phyloP scores from a whole-genome alignment of 2,329 filamentous ascomycete species.

The Lachnum nothofagi region DNA sequence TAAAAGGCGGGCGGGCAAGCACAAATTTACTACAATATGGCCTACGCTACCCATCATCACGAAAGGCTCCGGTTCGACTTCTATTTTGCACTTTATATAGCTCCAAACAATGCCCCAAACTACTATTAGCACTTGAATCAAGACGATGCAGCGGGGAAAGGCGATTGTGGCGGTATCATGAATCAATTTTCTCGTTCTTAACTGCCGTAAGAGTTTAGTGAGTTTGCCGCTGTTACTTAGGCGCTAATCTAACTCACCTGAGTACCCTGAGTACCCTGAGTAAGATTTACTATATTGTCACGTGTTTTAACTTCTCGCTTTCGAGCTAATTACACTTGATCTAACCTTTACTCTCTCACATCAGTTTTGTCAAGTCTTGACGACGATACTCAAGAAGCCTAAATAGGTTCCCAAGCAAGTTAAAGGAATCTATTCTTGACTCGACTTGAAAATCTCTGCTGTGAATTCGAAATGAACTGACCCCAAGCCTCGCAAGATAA shows the following conservation, averaged over 20 bases:
- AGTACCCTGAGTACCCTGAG: conserved; percentile 2
- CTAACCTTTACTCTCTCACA: conserved; percentile 3
- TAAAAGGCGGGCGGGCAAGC: no score
- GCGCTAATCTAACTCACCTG: background rate
- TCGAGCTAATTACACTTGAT: conserved; percentile 1
- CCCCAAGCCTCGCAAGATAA: no score
- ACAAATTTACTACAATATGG: no score
- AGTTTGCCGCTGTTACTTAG: background rate
- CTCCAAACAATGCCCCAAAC: no score
- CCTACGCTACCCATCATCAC: no score
- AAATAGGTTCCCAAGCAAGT: conserved; percentile 4
- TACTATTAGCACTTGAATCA: no score
- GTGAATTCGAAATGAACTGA: no score
- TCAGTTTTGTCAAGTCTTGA: conserved; percentile 5
- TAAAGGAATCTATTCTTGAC: no score
- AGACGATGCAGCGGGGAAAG: no score
- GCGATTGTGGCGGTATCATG: background rate
- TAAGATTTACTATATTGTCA: background rate
- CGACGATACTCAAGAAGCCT: conserved; percentile 4
- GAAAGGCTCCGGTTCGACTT: no score
- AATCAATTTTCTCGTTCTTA: conserved; percentile 1
- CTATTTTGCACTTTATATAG: no score
- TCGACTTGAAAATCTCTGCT: no score
- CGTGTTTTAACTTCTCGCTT: conserved; percentile 4
- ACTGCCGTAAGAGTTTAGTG: background rate